These are phyloP conservation scores for Trichoderma gamsii DNA, from an alignment of 495 filamentous ascomycete species.

Conservation along the genomic window DNA sequence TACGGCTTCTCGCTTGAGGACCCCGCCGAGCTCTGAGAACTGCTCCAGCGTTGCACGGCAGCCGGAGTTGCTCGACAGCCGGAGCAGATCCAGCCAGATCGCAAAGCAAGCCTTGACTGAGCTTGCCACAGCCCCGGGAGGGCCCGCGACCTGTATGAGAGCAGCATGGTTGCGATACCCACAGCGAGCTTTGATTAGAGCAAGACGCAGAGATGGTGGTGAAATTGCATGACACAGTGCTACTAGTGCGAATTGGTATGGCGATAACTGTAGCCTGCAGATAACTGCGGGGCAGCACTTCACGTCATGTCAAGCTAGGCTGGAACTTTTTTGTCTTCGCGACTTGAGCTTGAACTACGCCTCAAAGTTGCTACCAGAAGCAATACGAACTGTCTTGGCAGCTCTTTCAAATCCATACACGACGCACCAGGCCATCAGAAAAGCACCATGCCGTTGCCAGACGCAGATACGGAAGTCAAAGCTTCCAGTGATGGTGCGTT, in stretches of 20 bases:
- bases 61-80: background rate
- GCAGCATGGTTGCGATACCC: constrained; percentile 4
- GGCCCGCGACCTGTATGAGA: background rate
- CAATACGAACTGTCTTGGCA: too few relatives aligned
- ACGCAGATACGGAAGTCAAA: constrained; percentile 23
- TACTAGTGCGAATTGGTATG: background rate
- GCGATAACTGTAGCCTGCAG: constrained; percentile 1
- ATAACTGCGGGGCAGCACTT: background rate
- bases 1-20: constrained; percentile 62
- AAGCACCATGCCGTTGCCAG: constrained; percentile 15
- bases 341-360: background rate
- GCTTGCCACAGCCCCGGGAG: background rate
- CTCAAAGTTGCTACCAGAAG: too few relatives aligned
- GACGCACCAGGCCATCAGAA: background rate
- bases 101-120: background rate
- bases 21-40: background rate
- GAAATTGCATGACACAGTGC: constrained; percentile 12
- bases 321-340: background rate
- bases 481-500: constrained; percentile 28
- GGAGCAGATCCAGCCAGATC: constrained; percentile 7
- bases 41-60: background rate
- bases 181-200: background rate
- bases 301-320: background rate
- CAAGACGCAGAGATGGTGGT: background rate
- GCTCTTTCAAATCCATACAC: too few relatives aligned